Evolutionary conservation across 2,329 filamentous ascomycete genomes (phyloP), one percentile per base, ranked within the genome.

Genomic region (Phaeophleospora eucalypticola): DNA sequence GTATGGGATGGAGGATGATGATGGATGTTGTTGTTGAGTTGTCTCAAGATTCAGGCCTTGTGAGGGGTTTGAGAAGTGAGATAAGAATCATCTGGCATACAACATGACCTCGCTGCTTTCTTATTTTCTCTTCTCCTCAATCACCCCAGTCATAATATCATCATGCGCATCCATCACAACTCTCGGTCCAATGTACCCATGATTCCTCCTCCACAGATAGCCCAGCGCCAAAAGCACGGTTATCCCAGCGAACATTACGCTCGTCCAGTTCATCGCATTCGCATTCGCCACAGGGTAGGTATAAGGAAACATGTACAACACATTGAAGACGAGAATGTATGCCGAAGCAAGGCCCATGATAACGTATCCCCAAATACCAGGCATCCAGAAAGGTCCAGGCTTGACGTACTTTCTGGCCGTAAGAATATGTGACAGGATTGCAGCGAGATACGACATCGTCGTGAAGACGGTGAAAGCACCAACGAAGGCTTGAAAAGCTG

Each of bases 401-500:
- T 67, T 62, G 48, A 84, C 59, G 46, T 71, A 54, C n/a, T 50
- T 57, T 7, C 71, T 58, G 14, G 65, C 53, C 1, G 65, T 65
- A 2, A 73, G 51, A 27, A 73, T 49, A 42, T 75, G 67, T 8
- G 72, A 71, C 2, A 86, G 64, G 44, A 87, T 81, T 4, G 81
- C 80, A 0, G 79, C 78, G 2, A 84, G 69, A 60, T 83, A 87
- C 0, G 79, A 82, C 8, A 77, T 59, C 0, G 75, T 75, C 2
- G 70, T 69, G 0, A 82, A 68, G 12, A 82, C 71, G 43, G 80
- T 73, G 60, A 80, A 82, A 0, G 71, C 76, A 8, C 34, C 80
- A 6, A 86, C 77, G 19, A 87, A 79, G 0, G 83, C 83, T 35
- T 79, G 77, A 66, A 87, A 87, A 0, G 84, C 84, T 0, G 81